Percentiles rank a stretch among this genome's conserved stretches.
Conservation (phyloP, 805 yeast species). For the Maudiozyma serrabonitensis region DNA sequence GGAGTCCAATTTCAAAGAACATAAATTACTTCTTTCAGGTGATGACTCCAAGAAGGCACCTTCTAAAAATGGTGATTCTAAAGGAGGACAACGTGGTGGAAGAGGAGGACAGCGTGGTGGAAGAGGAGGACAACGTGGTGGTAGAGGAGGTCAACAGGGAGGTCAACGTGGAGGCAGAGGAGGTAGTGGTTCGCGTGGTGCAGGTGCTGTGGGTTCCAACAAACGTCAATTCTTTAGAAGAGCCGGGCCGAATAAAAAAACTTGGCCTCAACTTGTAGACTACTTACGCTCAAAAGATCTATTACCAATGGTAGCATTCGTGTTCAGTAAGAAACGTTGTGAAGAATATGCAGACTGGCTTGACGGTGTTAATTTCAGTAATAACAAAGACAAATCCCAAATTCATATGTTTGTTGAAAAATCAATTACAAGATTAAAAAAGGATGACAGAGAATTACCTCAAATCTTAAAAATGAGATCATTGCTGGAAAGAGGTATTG, state of each 20-base stretch:
- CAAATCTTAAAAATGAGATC: constrained; percentile 80
- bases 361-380: constrained; percentile 66
- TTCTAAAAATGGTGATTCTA: constrained; percentile 32
- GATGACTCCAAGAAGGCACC: constrained; percentile 21
- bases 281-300: constrained; percentile 55
- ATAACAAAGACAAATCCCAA: constrained; percentile 78
- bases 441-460: constrained; percentile 88
- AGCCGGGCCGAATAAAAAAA: constrained; percentile 68
- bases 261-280: constrained; percentile 69
- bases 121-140: constrained; percentile 20
- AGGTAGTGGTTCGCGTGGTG: constrained; percentile 30
- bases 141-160: constrained; percentile 20
- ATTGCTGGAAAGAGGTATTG: constrained; percentile 80
- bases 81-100: constrained; percentile 22
- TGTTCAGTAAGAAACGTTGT: constrained; percentile 86
- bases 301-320: constrained; percentile 89
- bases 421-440: constrained; percentile 77
- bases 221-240: constrained; percentile 33
- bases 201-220: constrained; percentile 32
- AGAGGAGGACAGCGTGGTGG: constrained; percentile 22
- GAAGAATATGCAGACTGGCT: constrained; percentile 85
- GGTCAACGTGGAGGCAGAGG: constrained; percentile 22
- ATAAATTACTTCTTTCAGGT: constrained; percentile 41
- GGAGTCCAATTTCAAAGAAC: constrained; percentile 53
- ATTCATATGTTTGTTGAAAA: constrained; percentile 88